Conservation (phyloP, 2,329 filamentous ascomycete species). For the Paracorniculantispora psalliotae region DNA sequence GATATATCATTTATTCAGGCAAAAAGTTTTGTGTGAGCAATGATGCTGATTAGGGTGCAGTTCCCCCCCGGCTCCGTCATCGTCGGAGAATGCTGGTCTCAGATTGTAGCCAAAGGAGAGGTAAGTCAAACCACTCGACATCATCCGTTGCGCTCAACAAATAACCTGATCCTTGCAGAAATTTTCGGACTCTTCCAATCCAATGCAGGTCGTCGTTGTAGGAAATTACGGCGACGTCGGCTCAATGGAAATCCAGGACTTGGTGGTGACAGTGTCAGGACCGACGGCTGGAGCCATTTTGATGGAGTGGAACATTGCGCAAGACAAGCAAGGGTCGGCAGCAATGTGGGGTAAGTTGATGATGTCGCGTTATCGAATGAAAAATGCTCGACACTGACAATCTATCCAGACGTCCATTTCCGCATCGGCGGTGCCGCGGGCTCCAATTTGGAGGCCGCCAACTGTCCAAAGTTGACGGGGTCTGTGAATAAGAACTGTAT, state of each 20-base stretch:
- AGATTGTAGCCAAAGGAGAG: constrained; percentile 41
- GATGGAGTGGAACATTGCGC: constrained; percentile 55
- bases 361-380: not conserved
- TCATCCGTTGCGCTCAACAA: not conserved
- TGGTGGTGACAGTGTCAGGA: constrained; percentile 52
- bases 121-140: not conserved
- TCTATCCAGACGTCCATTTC: constrained; percentile 19
- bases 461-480: constrained; percentile 35
- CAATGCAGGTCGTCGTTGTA: constrained; percentile 47
- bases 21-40: constrained; percentile 22
- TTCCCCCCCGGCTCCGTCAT: constrained; percentile 39
- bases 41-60: constrained; percentile 30
- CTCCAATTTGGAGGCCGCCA: constrained; percentile 35
- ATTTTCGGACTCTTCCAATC: constrained; percentile 41
- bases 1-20: not conserved
- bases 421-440: constrained; percentile 43
- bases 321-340: constrained; percentile 21
- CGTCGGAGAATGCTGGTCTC: constrained; percentile 39
- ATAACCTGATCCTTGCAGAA: constrained; percentile 14
- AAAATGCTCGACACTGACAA: not conserved
- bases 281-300: constrained; percentile 50
- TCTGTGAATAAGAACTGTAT: constrained; percentile 27
- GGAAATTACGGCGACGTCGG: constrained; percentile 51
- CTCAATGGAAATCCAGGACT: constrained; percentile 53
- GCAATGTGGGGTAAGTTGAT: constrained; percentile 23